phyloP scores from a whole-genome alignment of 2,329 filamentous ascomycete species.

The Aureobasidium zeae region DNA sequence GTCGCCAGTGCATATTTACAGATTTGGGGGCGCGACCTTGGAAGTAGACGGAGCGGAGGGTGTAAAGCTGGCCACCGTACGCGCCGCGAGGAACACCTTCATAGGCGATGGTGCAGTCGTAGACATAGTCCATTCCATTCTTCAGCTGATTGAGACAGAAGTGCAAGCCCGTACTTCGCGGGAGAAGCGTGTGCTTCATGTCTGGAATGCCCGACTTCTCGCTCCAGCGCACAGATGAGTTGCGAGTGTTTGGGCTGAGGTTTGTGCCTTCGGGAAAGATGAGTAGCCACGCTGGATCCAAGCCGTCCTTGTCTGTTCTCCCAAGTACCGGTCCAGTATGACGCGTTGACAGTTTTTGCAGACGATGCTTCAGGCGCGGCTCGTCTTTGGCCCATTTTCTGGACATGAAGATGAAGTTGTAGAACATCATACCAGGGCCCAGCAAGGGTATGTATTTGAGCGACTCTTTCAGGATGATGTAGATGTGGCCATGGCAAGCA shows the following conservation, averaged over 20 bases:
- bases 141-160: constrained; percentile 71
- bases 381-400: constrained; percentile 78
- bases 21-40: constrained; percentile 83
- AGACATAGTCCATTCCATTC: constrained; percentile 68
- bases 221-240: constrained; percentile 63
- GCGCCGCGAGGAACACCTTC: constrained; percentile 76
- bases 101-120: constrained; percentile 92
- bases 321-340: constrained; percentile 33
- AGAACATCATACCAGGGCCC: constrained; percentile 76
- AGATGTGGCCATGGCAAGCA: constrained; percentile 73
- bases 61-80: constrained; percentile 82
- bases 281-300: constrained; percentile 74
- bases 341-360: constrained; percentile 57
- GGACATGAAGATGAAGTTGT: constrained; percentile 87
- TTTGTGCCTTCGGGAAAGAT: constrained; percentile 87
- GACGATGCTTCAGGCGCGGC: constrained; percentile 61
- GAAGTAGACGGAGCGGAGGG: constrained; percentile 75
- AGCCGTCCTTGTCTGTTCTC: constrained; percentile 21
- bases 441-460: constrained; percentile 74
- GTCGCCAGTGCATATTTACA: constrained; percentile 93
- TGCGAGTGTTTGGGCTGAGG: constrained; percentile 61
- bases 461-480: constrained; percentile 84
- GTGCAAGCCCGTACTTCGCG: constrained; percentile 69
- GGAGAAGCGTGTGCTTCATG: constrained; percentile 61
- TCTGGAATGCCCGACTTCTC: constrained; percentile 63